These are phyloP conservation scores for Sporothrix variecibatus DNA, from an alignment of 2,329 filamentous ascomycete species.

Conservation along the genomic window DNA sequence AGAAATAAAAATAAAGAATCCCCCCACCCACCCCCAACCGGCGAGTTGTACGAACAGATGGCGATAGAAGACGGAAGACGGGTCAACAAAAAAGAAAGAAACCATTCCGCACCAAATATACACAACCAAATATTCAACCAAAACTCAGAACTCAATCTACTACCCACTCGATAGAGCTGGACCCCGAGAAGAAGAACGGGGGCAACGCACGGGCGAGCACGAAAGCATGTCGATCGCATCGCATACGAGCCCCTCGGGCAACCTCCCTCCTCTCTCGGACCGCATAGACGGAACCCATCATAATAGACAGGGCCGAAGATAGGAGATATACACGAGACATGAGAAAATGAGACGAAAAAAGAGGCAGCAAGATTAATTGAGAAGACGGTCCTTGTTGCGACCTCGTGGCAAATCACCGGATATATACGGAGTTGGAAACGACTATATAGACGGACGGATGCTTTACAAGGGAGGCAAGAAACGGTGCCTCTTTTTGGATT, in stretches of 20 bases:
- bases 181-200: not conserved
- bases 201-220: not conserved
- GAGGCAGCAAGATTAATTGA: not conserved
- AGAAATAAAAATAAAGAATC: not conserved
- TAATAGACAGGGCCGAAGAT: slow-evolving; percentile 11
- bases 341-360: not conserved
- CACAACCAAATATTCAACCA: not conserved
- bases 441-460: not conserved
- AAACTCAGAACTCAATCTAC: not conserved
- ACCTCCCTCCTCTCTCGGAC: not conserved
- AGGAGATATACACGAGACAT: not conserved
- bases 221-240: not conserved
- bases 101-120: slow-evolving; percentile 20
- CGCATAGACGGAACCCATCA: not conserved
- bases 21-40: not conserved
- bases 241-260: not conserved
- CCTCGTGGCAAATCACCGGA: not conserved
- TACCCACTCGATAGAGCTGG: slow-evolving; percentile 13
- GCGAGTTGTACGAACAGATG: slow-evolving; percentile 20
- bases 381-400: not conserved
- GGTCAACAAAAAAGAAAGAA: not conserved
- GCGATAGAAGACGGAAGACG: not conserved
- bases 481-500: not conserved
- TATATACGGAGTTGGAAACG: not conserved
- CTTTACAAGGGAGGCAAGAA: not conserved